A percentile compares a stretch with the other conserved stretches of the same genome.
Evolutionary conservation across 1,139 yeast species (phyloP).

Genomic region (Suhomyces terraborum): DNA sequence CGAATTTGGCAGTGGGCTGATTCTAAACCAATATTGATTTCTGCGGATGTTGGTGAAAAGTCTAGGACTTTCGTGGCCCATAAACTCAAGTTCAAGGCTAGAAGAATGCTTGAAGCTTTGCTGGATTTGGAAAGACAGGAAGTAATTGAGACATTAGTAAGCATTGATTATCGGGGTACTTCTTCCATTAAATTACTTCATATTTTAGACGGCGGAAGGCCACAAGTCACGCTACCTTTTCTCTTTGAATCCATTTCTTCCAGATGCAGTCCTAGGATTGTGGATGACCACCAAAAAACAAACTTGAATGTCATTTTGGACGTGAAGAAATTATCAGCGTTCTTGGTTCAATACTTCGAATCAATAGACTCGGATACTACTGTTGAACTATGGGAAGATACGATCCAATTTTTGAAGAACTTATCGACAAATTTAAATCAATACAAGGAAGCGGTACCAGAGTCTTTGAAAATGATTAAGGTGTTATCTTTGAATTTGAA

Average conservation of each 20-base stretch:
- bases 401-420: constrained; percentile 61
- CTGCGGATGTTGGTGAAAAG: constrained; percentile 28
- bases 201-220: constrained; percentile 82
- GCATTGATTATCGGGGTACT: constrained; percentile 26
- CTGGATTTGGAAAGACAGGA: constrained; percentile 74
- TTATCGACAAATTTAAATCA: constrained; percentile 50
- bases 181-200: constrained; percentile 56
- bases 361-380: constrained; percentile 74
- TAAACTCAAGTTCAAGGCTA: constrained; percentile 70
- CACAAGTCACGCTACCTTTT: constrained; percentile 72
- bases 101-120: constrained; percentile 67
- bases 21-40: constrained; percentile 30
- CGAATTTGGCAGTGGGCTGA: constrained; percentile 80
- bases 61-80: constrained; percentile 64
- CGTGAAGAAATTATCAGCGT: constrained; percentile 46
- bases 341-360: constrained; percentile 58
- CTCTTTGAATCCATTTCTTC: constrained; percentile 56
- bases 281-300: constrained; percentile 41
- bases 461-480: constrained; percentile 51
- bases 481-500: constrained; percentile 58
- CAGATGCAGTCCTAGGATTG: constrained; percentile 34
- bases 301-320: constrained; percentile 45
- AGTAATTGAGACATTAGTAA: constrained; percentile 65
- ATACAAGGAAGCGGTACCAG: constrained; percentile 41
- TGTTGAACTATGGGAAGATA: constrained; percentile 69